phyloP scores from a whole-genome alignment of 2,329 filamentous ascomycete genomes.

The Aureobasidium sp. region DNA sequence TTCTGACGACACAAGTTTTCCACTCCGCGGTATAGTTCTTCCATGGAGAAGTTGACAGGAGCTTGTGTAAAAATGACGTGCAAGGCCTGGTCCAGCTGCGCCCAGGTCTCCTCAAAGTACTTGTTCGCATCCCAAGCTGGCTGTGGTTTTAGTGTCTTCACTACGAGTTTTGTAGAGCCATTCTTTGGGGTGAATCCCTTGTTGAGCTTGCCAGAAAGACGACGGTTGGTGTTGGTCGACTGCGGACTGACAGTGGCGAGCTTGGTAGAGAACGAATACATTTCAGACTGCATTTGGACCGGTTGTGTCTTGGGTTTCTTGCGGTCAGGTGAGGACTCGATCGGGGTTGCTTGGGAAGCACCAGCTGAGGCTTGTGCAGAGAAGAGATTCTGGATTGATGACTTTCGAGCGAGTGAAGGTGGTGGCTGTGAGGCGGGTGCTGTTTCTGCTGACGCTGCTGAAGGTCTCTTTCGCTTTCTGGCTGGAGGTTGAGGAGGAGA shows the following conservation, averaged over 20 bases:
- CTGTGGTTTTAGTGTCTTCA: constrained; percentile 76
- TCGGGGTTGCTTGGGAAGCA: background rate
- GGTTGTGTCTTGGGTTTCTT: constrained; percentile 4
- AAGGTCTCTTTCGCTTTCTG: constrained; percentile 7
- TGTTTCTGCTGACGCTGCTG: background rate
- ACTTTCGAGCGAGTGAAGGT: background rate
- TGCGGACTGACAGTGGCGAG: background rate
- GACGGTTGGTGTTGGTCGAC: background rate
- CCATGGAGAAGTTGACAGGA: constrained; percentile 59
- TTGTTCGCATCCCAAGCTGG: constrained; percentile 60
- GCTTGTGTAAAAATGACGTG: constrained; percentile 64
- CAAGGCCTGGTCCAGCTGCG: constrained; percentile 66
- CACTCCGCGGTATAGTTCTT: constrained; percentile 81
- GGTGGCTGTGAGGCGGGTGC: background rate
- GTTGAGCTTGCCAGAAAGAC: background rate
- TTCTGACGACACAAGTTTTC: constrained; percentile 85
- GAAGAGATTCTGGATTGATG: constrained; percentile 9
- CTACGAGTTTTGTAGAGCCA: constrained; percentile 78
- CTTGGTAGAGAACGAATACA: constrained; percentile 11
- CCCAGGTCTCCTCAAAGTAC: constrained; percentile 72
- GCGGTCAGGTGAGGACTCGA: background rate
- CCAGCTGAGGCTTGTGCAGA: background rate
- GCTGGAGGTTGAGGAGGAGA: background rate
- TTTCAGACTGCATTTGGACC: constrained; percentile 4
- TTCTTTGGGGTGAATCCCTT: constrained; percentile 59